phyloP scores from a whole-genome alignment of 306 rosid genomes.

The Citrullus colocynthis region DNA sequence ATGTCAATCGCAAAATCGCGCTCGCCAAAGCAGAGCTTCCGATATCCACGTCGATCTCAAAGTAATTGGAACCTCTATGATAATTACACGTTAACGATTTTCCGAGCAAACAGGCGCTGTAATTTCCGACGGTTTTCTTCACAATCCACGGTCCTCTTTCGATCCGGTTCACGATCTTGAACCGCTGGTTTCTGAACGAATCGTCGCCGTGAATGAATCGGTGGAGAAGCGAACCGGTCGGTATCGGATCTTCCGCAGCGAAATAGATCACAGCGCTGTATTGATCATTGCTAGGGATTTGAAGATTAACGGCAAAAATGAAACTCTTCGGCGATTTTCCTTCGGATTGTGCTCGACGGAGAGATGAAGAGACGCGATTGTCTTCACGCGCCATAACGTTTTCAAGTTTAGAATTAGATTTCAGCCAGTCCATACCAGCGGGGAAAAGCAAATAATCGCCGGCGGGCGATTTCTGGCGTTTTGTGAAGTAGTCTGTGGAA shows the following conservation, averaged over 20 bases:
- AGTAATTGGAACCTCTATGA: slow-evolving; percentile 52
- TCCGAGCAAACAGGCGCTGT: slow-evolving; percentile 72
- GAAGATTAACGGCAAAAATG: slow-evolving; percentile 72
- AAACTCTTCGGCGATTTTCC: slow-evolving; percentile 49
- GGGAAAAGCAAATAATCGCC: slow-evolving; percentile 66
- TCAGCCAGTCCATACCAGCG: slow-evolving; percentile 82
- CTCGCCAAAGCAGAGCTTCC: slow-evolving; percentile 73
- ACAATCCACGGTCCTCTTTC: slow-evolving; percentile 89
- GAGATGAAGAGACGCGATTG: slow-evolving; percentile 47
- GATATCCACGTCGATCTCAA: slow-evolving; percentile 81
- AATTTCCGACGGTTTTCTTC: slow-evolving; percentile 66
- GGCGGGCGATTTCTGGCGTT: slow-evolving; percentile 44
- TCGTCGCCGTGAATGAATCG: slow-evolving; percentile 73
- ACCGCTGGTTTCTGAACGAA: slow-evolving; percentile 60
- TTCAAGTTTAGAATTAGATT: slow-evolving; percentile 52
- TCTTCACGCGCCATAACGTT: slow-evolving; percentile 60
- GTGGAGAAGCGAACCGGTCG: slow-evolving; percentile 41
- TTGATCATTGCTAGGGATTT: slow-evolving; percentile 68
- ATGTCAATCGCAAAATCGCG: slow-evolving; percentile 61
- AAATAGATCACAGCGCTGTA: slow-evolving; percentile 80
- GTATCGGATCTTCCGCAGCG: slow-evolving; percentile 54
- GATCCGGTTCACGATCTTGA: slow-evolving; percentile 83
- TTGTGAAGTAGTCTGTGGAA: slow-evolving; percentile 33
- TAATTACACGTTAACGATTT: slow-evolving; percentile 72
- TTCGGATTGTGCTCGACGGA: slow-evolving; percentile 35